These are phyloP conservation scores for Glycyrrhiza uralensis DNA, from an alignment of 306 rosid genomes.

Conservation along the genomic window DNA sequence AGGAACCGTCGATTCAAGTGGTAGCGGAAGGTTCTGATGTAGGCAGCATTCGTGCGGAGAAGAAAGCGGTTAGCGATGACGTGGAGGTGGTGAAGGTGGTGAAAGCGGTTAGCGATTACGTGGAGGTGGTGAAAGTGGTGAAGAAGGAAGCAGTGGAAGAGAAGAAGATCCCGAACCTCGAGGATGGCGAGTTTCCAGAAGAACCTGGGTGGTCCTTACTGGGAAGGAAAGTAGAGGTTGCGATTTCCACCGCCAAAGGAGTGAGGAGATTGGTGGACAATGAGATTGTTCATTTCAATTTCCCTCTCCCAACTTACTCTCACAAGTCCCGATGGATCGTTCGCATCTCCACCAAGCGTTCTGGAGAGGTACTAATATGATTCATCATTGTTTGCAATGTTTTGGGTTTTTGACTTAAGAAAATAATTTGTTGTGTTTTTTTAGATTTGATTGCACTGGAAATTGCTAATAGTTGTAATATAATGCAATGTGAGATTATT, in stretches of 20 bases:
- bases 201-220: conserved; percentile 62
- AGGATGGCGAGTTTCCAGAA: conserved; percentile 67
- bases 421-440: not conserved
- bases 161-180: conserved; percentile 35
- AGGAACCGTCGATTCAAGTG: not conserved
- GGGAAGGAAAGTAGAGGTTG: conserved; percentile 60
- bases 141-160: conserved; percentile 20
- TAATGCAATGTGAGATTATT: not conserved
- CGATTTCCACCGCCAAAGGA: conserved; percentile 64
- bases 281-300: conserved; percentile 64
- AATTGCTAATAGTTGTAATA: not conserved
- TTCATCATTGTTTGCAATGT: not conserved
- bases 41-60: not conserved
- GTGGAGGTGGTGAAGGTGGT: not conserved
- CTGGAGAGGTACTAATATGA: conserved; percentile 47
- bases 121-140: not conserved
- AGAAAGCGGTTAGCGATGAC: not conserved
- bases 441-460: not conserved
- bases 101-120: not conserved
- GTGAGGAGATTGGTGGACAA: conserved; percentile 59
- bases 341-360: conserved; percentile 75
- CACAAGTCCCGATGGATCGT: conserved; percentile 54
- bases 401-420: not conserved
- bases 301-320: conserved; percentile 28
- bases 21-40: not conserved